phyloP scores from a whole-genome alignment of 108 stramenopile genomes.

The Stephanodiscus triporus region DNA sequence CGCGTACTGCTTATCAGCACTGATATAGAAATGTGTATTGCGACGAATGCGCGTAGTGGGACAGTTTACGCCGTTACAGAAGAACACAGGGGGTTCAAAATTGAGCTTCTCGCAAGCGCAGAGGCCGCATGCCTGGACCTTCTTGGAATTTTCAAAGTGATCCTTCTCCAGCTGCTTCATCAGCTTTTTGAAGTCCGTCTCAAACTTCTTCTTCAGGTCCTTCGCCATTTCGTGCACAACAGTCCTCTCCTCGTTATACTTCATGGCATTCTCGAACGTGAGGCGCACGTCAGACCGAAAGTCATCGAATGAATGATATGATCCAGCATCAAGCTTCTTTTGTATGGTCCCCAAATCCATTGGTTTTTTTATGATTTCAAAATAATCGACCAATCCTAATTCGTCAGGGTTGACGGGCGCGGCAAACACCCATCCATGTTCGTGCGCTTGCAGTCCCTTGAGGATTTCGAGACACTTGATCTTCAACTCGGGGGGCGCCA shows the following conservation, averaged over 20 bases:
- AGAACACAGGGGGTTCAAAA: conserved; percentile 97
- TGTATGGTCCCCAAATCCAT: conserved; percentile 97
- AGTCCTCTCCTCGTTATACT: conserved; percentile 88
- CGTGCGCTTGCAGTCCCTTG: conserved; percentile 83
- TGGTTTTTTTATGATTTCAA: conserved; percentile 91
- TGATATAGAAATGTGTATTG: conserved; percentile 94
- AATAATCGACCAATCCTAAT: conserved; percentile 92
- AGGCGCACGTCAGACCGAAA: conserved; percentile 88
- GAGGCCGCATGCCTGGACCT: conserved; percentile 89
- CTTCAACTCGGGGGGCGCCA: conserved; percentile 78
- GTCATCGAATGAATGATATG: conserved; percentile 83
- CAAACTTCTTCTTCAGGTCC: conserved; percentile 82
- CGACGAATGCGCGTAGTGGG: conserved; percentile 91
- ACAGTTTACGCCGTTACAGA: conserved; percentile 95
- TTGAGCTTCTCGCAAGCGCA: conserved; percentile 92
- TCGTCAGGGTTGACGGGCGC: conserved; percentile 93
- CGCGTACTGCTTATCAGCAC: conserved; percentile 90
- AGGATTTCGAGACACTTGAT: conserved; percentile 82
- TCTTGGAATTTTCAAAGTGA: conserved; percentile 75
- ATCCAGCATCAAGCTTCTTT: conserved; percentile 81
- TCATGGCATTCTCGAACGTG: conserved; percentile 97
- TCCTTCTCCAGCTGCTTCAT: conserved; percentile 83
- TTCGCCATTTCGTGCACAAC: conserved; percentile 96
- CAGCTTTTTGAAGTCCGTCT: conserved; percentile 74
- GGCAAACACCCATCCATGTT: conserved; percentile 93